phyloP scores from a whole-genome alignment of 73 alveolate genomes.

The Tetrahymena borealis region DNA sequence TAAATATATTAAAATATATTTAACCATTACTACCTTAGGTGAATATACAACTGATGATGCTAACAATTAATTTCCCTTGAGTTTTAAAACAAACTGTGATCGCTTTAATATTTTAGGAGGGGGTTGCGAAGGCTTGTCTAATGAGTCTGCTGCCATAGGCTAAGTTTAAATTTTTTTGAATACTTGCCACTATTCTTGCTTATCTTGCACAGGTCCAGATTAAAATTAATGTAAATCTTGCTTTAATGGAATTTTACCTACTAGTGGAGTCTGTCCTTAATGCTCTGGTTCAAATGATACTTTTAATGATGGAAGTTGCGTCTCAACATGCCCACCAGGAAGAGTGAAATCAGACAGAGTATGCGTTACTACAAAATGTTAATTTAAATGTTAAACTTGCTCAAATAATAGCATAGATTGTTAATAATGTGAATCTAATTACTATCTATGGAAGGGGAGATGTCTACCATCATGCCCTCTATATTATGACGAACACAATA shows the following conservation, averaged over 20 bases:
- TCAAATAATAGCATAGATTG: neutral
- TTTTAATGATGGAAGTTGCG: neutral
- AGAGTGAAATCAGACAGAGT: neutral
- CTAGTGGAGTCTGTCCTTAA: neutral
- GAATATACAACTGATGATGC: neutral
- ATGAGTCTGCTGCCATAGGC: neutral
- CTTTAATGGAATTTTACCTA: neutral
- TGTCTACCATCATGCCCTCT: neutral
- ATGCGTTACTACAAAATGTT: neutral
- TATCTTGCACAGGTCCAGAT: neutral
- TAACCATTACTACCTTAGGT: neutral
- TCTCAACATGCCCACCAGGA: neutral
- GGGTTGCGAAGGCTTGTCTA: neutral
- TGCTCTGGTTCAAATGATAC: neutral
- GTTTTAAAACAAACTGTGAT: neutral
- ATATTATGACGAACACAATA: neutral
- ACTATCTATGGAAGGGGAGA: neutral
- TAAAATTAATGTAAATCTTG: neutral
- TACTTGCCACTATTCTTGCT: neutral
- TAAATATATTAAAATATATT: no score
- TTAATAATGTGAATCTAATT: neutral
- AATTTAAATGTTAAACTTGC: neutral
- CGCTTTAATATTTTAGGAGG: neutral
- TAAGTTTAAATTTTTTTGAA: neutral
- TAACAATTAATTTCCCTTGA: neutral